Base-by-base conservation (phyloP, 345 rosid genomes). In the Hibiscus trionum region DNA sequence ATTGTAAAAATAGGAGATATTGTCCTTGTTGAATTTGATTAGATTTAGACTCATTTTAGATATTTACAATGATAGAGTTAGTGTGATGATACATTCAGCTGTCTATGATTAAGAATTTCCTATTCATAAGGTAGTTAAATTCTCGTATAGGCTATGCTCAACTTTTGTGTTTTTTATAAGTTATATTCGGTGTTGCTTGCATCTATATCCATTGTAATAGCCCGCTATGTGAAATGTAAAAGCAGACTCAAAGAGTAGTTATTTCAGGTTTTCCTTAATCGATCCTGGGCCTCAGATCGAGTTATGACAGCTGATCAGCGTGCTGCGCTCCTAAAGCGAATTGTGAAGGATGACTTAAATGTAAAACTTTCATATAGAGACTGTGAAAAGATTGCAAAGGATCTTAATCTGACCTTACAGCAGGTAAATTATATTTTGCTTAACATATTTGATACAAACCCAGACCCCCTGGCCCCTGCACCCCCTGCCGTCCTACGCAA, bases 291-390 rank as follows among this genome's bases (percentile, higher is more conserved):
- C 74, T 90, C 93, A 29, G 82, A 81, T 65, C 80, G 86, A 44
- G 90, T 84, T 55, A 86, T 91, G 90, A 88, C 97, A 71, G 87
- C 93, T 75, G 87, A 91, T 79, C 95, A 90, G 82, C 95, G 92
- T 75, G 82, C 93, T 55, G 79, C 81, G 80, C 96, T 91, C 75
- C 75, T 80, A 71, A 84, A 84, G 72, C 79, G 77, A 46, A 79
- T 94, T 31, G 71, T 67, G 64, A 84, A 49, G 73, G 82, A 76
- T 56, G 76, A 81, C 76, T 50, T 74, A 71, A 77, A 76, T 55
- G 86, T 75, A 78, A 90, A 84, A 72, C 83, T 94, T 79, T 81
- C 96, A 62, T 90, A 77, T 82, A 86, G 79, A 82, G 90, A 88
- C 68, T 91, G 98, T 78, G 88, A 74, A 78, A 91, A 85, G 82